Conservation (phyloP, 2,329 filamentous ascomycete genomes). For the Parascedosporium putredinis region DNA sequence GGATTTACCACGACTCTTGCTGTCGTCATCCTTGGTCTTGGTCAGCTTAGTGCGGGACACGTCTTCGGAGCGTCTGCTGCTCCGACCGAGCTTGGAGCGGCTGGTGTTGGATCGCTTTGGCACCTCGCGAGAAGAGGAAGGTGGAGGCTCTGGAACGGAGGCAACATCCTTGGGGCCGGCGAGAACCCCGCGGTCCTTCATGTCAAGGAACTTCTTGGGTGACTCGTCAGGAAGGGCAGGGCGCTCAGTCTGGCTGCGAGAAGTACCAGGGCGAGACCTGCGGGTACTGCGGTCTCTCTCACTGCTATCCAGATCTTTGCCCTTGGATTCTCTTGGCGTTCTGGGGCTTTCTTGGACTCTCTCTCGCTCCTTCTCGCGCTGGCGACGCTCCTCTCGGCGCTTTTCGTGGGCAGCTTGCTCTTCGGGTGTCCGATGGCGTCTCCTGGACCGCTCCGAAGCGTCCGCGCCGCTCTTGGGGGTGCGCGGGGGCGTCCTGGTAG, state of each 20-base stretch:
- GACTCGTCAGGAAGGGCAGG: background rate
- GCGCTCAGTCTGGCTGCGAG: background rate
- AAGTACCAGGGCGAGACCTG: conserved; percentile 3
- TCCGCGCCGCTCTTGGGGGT: conserved; percentile 10
- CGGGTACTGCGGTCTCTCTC: conserved; percentile 1
- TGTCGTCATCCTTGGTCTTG: background rate
- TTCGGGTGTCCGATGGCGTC: conserved; percentile 31
- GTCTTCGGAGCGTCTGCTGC: conserved; percentile 4
- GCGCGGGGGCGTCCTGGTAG: conserved; percentile 1
- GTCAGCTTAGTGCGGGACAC: background rate
- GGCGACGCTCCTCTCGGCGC: conserved; percentile 35
- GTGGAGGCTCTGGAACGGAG: background rate
- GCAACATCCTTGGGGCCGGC: conserved; percentile 2
- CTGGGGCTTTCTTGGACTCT: background rate
- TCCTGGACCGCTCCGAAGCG: background rate
- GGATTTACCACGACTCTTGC: background rate
- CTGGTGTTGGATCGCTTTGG: conserved; percentile 9
- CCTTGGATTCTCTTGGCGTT: background rate
- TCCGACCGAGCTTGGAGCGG: background rate
- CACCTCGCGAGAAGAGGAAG: conserved; percentile 8
- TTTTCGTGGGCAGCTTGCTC: conserved; percentile 40
- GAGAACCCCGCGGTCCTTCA: conserved; percentile 3
- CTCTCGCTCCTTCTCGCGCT: conserved; percentile 8
- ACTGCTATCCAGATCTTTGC: background rate
- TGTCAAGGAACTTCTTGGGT: conserved; percentile 8